phyloP scores from a whole-genome alignment of 2,329 filamentous ascomycete species.

The Hypocreales sp. region DNA sequence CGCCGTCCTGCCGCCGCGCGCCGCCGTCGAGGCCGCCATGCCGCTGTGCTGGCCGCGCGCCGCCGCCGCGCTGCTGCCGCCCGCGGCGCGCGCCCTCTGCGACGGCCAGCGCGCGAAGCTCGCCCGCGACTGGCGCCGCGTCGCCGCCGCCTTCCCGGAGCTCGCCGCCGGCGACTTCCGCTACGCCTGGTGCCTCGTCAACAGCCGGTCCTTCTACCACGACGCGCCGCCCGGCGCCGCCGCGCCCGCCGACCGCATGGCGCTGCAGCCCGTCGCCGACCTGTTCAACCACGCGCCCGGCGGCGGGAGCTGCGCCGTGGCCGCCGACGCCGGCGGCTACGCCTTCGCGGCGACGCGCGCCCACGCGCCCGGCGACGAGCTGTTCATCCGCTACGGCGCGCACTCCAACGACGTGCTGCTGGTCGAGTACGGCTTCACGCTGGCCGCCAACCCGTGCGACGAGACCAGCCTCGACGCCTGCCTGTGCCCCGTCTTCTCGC shows the following conservation, averaged over 20 bases:
- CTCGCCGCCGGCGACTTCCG: conserved; percentile 23
- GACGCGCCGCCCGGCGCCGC: conserved; percentile 26
- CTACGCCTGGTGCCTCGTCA: conserved; percentile 44
- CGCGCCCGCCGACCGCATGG: conserved; percentile 41
- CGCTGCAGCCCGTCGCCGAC: conserved; percentile 57
- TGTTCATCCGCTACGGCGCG: conserved; percentile 52
- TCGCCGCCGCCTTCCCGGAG: conserved; percentile 12
- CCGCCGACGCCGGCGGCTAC: conserved; percentile 36
- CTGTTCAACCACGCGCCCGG: conserved; percentile 45
- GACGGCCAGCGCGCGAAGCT: conserved; percentile 33
- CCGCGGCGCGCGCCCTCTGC: conserved; percentile 26
- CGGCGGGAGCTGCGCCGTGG: conserved; percentile 29
- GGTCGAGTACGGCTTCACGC: conserved; percentile 46
- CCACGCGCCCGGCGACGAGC: conserved; percentile 43
- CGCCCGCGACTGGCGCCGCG: conserved; percentile 22
- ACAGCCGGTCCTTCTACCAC: conserved; percentile 49
- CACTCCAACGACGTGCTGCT: conserved; percentile 59
- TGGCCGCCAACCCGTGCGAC: conserved; percentile 32
- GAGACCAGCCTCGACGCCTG: conserved; percentile 31
- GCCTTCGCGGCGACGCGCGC: conserved; percentile 32
- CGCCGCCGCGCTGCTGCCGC: conserved; percentile 29
- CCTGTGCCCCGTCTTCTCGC: conserved; percentile 23
- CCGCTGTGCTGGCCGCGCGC: conserved; percentile 30
- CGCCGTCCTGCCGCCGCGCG: conserved; percentile 46
- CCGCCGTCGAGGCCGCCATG: conserved; percentile 36